phyloP scores from a whole-genome alignment of 805 yeast genomes.

The Candida lessepsii region DNA sequence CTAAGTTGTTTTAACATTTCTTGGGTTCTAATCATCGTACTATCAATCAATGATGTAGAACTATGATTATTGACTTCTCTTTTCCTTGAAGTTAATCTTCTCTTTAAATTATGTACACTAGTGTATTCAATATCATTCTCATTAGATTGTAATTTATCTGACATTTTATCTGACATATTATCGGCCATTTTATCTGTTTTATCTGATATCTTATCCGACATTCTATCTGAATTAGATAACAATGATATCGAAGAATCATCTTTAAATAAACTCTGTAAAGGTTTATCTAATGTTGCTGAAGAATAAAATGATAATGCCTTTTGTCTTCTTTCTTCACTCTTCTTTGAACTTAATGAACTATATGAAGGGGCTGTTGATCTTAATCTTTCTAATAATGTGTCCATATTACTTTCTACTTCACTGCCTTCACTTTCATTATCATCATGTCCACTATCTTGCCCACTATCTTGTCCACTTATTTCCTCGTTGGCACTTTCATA shows the following conservation, averaged over 20 bases:
- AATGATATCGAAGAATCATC: slow-evolving; percentile 27
- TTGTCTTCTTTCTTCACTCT: slow-evolving; percentile 23
- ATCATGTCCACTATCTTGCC: slow-evolving; percentile 9
- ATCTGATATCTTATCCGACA: slow-evolving; percentile 20
- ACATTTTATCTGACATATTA: slow-evolving; percentile 29
- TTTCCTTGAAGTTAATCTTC: slow-evolving; percentile 38
- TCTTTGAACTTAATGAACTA: slow-evolving; percentile 15
- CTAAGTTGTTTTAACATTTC: slow-evolving; percentile 39
- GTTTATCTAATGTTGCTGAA: slow-evolving; percentile 23
- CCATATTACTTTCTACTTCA: slow-evolving; percentile 27
- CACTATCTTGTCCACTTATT: neutral
- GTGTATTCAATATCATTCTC: slow-evolving; percentile 28
- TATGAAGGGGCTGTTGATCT: slow-evolving; percentile 28
- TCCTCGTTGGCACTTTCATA: slow-evolving; percentile 13
- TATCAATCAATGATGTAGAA: slow-evolving; percentile 19
- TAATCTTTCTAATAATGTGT: slow-evolving; percentile 29
- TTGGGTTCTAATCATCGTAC: slow-evolving; percentile 37
- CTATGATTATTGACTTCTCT: slow-evolving; percentile 15
- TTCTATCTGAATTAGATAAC: too few species aligned
- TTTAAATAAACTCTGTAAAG: slow-evolving; percentile 9
- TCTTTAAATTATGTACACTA: slow-evolving; percentile 36
- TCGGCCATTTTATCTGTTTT: too few species aligned
- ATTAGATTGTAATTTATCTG: slow-evolving; percentile 1
- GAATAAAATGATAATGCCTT: slow-evolving; percentile 37
- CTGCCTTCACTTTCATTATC: neutral